Conservation (phyloP, 2,329 filamentous ascomycete species). For the Fusarium sororula region DNA sequence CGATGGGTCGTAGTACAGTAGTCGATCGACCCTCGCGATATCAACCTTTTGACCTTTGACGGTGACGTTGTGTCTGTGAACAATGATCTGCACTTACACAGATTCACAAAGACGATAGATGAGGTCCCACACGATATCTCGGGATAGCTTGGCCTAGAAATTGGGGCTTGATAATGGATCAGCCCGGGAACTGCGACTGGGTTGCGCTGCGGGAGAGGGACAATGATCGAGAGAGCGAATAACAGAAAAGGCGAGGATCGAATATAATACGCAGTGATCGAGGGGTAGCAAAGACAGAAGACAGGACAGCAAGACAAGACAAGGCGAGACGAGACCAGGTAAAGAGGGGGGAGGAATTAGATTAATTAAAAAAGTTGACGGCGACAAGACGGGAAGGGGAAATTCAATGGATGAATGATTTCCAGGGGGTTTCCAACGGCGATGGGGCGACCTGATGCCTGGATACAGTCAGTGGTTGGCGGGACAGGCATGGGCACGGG, state of each 20-base stretch:
- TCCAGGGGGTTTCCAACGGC: slow-evolving; percentile 36
- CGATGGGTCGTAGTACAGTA: slow-evolving; percentile 4
- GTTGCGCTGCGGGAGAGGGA: not conserved
- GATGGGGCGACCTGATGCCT: slow-evolving; percentile 38
- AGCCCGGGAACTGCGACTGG: not conserved
- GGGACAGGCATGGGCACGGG: slow-evolving; percentile 30
- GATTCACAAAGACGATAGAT: slow-evolving; percentile 28
- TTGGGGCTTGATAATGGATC: slow-evolving; percentile 1
- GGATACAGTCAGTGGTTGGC: slow-evolving; percentile 37
- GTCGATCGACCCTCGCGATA: slow-evolving; percentile 2
- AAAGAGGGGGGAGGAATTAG: slow-evolving; percentile 26
- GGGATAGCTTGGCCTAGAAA: slow-evolving; percentile 15
- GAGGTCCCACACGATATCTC: slow-evolving; percentile 33
- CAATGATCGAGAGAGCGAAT: not conserved
- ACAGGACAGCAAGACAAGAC: not conserved
- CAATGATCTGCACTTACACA: slow-evolving; percentile 39
- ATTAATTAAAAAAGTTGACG: slow-evolving; percentile 28
- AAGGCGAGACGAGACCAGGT: not conserved
- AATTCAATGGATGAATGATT: slow-evolving; percentile 41
- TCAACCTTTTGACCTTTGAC: slow-evolving; percentile 23
- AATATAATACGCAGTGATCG: not conserved
- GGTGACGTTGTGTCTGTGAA: slow-evolving; percentile 20
- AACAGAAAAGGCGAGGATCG: not conserved
- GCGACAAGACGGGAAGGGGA: slow-evolving; percentile 32
- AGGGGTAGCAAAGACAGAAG: slow-evolving; percentile 20